phyloP scores from a whole-genome alignment of 1,284 basidiomycete species.

The Thelephora terrestris region DNA sequence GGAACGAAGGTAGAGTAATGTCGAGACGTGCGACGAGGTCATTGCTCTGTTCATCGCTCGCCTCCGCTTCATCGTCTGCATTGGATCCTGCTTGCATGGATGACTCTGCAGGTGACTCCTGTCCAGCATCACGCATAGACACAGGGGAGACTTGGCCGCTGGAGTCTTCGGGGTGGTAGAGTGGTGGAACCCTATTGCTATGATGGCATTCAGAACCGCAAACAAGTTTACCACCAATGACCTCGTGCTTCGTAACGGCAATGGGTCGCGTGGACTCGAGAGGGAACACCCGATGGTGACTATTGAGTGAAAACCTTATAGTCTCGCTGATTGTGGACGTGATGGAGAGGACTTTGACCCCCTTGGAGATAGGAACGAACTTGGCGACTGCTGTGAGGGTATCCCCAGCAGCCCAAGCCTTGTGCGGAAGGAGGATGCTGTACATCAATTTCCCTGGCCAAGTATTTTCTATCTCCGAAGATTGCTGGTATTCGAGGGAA shows the following conservation, averaged over 20 bases:
- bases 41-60: slow-evolving; percentile 17
- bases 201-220: slow-evolving; percentile 28
- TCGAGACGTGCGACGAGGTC: slow-evolving; percentile 41
- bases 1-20: slow-evolving; percentile 37
- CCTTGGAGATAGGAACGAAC: slow-evolving; percentile 81
- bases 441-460: slow-evolving; percentile 97
- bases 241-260: slow-evolving; percentile 60
- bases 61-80: slow-evolving; percentile 11
- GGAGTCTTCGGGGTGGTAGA: slow-evolving; percentile 13
- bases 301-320: slow-evolving; percentile 33
- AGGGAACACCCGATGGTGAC: slow-evolving; percentile 40
- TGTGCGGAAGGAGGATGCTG: slow-evolving; percentile 77
- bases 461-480: slow-evolving; percentile 89
- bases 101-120: not conserved
- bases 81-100: not conserved
- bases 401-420: slow-evolving; percentile 88
- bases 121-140: not conserved
- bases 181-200: slow-evolving; percentile 21
- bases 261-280: slow-evolving; percentile 61
- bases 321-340: slow-evolving; percentile 69
- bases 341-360: slow-evolving; percentile 62
- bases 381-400: slow-evolving; percentile 74
- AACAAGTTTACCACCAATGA: slow-evolving; percentile 52
- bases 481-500: slow-evolving; percentile 90
- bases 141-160: slow-evolving; percentile 2